A percentile compares a stretch with the other conserved stretches of the same genome.
Conservation (phyloP, 108 stramenopile species). For the Craspedostauros australis region DNA sequence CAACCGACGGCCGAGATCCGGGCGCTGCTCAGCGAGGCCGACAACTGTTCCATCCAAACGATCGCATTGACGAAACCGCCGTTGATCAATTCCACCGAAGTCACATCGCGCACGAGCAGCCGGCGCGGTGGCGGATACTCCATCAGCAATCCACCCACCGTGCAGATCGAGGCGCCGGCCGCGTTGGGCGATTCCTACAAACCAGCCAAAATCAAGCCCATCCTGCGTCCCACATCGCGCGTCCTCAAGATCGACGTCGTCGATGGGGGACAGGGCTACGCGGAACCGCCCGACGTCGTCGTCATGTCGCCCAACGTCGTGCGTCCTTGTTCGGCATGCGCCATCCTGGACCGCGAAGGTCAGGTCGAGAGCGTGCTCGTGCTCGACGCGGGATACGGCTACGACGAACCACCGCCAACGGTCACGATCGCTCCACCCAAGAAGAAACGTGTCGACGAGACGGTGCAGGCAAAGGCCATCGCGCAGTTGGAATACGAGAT, state of each 20-base stretch:
- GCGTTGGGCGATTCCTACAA: constrained; percentile 69
- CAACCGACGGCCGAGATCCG: constrained; percentile 77
- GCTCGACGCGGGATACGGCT: constrained; percentile 76
- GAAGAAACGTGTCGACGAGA: constrained; percentile 1
- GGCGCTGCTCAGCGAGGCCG: constrained; percentile 71
- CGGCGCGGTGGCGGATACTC: constrained; percentile 78
- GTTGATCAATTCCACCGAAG: constrained; percentile 15
- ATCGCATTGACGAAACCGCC: constrained; percentile 29
- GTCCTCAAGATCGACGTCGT: constrained; percentile 63
- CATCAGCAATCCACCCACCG: constrained; percentile 20
- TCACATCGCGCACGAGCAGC: constrained; percentile 43
- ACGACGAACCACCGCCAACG: constrained; percentile 50
- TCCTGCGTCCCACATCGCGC: constrained; percentile 59
- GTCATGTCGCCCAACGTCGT: constrained; percentile 21
- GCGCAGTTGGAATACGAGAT: constrained; percentile 71
- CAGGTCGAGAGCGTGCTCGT: constrained; percentile 58
- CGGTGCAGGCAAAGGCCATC: constrained; percentile 48
- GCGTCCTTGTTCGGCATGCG: constrained; percentile 55
- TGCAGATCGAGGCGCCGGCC: constrained; percentile 57
- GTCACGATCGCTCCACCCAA: constrained; percentile 56
- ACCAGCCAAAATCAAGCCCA: constrained; percentile 42
- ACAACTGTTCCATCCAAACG: constrained; percentile 67
- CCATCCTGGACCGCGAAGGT: constrained; percentile 64
- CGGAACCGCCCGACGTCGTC: constrained; percentile 45
- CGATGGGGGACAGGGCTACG: constrained; percentile 74